phyloP scores from a whole-genome alignment of 371 early-diverging fungal species.

The Umbelopsis sp. region DNA sequence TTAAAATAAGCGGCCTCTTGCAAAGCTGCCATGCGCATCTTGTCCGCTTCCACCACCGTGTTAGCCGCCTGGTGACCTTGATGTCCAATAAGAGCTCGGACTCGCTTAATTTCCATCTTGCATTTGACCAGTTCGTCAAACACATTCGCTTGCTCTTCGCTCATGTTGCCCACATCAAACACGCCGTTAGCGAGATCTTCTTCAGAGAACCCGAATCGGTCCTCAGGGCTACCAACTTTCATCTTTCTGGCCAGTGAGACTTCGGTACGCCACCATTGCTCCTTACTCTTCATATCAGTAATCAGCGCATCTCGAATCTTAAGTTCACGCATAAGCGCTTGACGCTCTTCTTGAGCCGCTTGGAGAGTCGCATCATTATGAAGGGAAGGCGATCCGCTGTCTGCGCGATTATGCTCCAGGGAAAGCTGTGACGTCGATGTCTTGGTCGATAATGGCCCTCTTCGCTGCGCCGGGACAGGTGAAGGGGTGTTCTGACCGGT shows the following conservation, averaged over 20 bases:
- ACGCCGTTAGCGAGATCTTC: slow-evolving; percentile 36
- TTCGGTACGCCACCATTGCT: slow-evolving; percentile 49
- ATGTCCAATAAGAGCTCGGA: slow-evolving; percentile 47
- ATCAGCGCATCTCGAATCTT: slow-evolving; percentile 29
- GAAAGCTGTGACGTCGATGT: background rate
- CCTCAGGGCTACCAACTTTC: slow-evolving; percentile 4
- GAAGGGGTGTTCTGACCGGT: slow-evolving; percentile 28
- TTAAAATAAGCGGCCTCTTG: slow-evolving; percentile 65
- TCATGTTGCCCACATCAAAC: slow-evolving; percentile 41
- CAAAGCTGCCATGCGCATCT: slow-evolving; percentile 56
- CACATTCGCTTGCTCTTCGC: slow-evolving; percentile 38
- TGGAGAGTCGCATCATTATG: background rate
- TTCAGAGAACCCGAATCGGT: slow-evolving; percentile 21
- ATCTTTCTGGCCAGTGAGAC: slow-evolving; percentile 32
- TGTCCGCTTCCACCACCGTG: slow-evolving; percentile 57
- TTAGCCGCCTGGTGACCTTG: slow-evolving; percentile 58
- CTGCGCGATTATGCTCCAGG: background rate
- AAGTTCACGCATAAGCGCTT: slow-evolving; percentile 26
- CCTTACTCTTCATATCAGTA: slow-evolving; percentile 38
- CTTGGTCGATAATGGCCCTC: background rate
- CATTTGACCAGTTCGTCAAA: slow-evolving; percentile 52
- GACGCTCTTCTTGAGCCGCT: slow-evolving; percentile 13
- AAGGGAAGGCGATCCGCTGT: background rate
- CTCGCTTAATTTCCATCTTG: slow-evolving; percentile 48
- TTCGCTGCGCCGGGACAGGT: background rate